Base-by-base conservation (phyloP, 2,329 filamentous ascomycete species). In the Stagonosporopsis rhizophila region DNA sequence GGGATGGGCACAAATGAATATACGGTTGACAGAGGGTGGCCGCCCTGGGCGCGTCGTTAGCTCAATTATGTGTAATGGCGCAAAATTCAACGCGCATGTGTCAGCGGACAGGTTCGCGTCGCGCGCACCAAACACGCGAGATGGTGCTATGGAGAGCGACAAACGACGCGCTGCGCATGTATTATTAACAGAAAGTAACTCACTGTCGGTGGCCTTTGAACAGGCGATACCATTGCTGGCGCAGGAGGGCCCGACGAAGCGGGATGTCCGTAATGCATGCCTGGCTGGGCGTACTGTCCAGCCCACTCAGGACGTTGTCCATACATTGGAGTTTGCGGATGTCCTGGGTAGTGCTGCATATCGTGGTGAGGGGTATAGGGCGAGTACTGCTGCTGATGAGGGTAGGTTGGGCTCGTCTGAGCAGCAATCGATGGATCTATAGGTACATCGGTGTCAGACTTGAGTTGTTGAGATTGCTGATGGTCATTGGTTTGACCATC, bases 351-450 rank as follows among this genome's bases (percentile, higher is more conserved):
- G 70, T 96, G 72, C 70, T 88, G 83, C 90, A 96, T 95, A 68
- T 96, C 91, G 83, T 92, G 89, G 65, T 88, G 88, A 55, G 90
- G 87, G 56, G 87, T 87, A 79, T 97, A 97, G 32, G 93, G 91
- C 68, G 92, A 94, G 78, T 96, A 96, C 76, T 90, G 88, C 76
- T 83, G 81, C 63, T 87, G 85, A 64, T 92, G 89, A 69, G 91
- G 86, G 77, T 96, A 97, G 71, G 91, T 93, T 22, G 94, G 93
- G 84, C 92, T 96, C 75, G 92, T 90, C 72, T 91, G 89, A 78
- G 92, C 90, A 79, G 92, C 90, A 78, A 97, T 96, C 78, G 92
- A 96, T 74, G 93, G 92, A 96, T 97, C 94, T 97, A 96, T 93
- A 89, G 92, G 92, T 83, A 96, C 87, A 88, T 92, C 89, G 86